phyloP scores from a whole-genome alignment of 2,329 filamentous ascomycete genomes.

The Leptographium lundbergii region DNA sequence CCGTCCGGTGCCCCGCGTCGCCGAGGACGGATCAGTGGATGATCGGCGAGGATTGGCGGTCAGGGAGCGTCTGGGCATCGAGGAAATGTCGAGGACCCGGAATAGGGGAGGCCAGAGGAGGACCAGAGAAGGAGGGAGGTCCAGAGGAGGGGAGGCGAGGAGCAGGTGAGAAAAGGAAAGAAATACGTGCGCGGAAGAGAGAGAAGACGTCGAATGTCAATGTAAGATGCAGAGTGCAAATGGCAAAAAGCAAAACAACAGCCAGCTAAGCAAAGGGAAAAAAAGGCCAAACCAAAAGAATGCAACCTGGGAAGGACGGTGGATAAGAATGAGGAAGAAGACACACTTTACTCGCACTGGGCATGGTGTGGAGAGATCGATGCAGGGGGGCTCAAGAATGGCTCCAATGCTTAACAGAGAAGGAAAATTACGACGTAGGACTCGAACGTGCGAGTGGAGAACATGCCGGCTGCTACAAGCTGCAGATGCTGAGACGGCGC shows the following conservation, averaged over 20 bases:
- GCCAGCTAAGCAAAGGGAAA: not conserved
- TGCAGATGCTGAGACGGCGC: not conserved
- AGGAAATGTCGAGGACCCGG: not conserved
- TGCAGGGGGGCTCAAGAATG: not conserved
- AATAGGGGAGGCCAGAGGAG: not conserved
- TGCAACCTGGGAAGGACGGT: not conserved
- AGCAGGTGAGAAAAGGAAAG: not conserved
- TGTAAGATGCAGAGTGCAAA: not conserved
- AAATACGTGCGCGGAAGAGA: not conserved
- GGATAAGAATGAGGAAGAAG: not conserved
- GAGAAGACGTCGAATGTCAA: not conserved
- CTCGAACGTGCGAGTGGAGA: not conserved
- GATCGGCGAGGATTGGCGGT: not conserved
- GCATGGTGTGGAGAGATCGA: constrained; percentile 1
- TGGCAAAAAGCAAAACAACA: not conserved
- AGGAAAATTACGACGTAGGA: not conserved
- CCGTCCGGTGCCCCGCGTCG: not conserved
- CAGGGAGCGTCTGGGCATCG: not conserved
- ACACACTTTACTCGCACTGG: not conserved
- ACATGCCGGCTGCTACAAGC: not conserved
- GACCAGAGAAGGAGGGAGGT: not conserved
- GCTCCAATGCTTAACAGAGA: not conserved
- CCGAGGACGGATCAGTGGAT: not conserved
- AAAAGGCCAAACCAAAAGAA: not conserved
- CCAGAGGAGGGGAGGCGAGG: not conserved